phyloP scores from a whole-genome alignment of 2,329 filamentous ascomycete species.

The Fusarium poae region DNA sequence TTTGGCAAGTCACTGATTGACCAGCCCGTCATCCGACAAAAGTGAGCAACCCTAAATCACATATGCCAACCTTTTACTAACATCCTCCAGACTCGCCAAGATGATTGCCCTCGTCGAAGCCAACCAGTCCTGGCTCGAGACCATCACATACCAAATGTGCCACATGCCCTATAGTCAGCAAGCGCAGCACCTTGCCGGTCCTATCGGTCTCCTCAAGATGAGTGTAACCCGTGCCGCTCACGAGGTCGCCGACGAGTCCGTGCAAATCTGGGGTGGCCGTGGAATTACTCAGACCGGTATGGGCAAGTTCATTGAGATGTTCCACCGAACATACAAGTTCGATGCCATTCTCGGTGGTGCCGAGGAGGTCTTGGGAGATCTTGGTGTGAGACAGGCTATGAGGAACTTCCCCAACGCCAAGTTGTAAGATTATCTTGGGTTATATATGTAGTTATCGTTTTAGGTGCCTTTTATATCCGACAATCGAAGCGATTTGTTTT shows the following conservation, averaged over 20 bases:
- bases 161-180: constrained; percentile 85
- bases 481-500: constrained; percentile 3
- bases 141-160: constrained; percentile 89
- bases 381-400: constrained; percentile 87
- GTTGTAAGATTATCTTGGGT: constrained; percentile 64
- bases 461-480: constrained; percentile 8
- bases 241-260: constrained; percentile 85
- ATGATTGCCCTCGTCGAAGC: constrained; percentile 87
- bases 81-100: constrained; percentile 73
- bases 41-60: constrained; percentile 62
- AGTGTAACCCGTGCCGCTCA: constrained; percentile 81
- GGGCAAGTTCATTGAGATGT: constrained; percentile 86
- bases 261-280: constrained; percentile 88
- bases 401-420: constrained; percentile 87
- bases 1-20: constrained; percentile 86
- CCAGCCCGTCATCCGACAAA: constrained; percentile 85
- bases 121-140: constrained; percentile 88
- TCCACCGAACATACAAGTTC: constrained; percentile 87
- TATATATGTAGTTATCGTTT: background rate
- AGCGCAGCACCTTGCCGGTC: constrained; percentile 79
- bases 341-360: constrained; percentile 83
- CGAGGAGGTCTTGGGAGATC: constrained; percentile 84
- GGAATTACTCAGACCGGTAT: constrained; percentile 85
- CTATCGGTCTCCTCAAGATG: constrained; percentile 86
- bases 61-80: background rate